Evolutionary conservation across 805 yeast species (phyloP), one percentile per base, ranked within the genome.

Genomic region (Candida fluviatilis): DNA sequence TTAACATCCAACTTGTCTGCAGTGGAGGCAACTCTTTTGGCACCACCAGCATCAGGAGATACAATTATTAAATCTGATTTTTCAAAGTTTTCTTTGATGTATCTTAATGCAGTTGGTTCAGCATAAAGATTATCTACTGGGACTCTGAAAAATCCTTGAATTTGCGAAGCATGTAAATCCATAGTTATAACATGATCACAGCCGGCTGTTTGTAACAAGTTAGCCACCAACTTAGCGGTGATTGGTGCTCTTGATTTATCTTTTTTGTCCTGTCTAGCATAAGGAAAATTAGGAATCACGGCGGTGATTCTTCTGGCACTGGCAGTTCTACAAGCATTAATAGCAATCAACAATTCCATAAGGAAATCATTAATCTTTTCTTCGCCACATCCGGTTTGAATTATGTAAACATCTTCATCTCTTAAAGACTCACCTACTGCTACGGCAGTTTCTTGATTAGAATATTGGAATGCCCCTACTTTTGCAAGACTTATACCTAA

Each of bases 21-120:
- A 47, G 85, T 66, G 7, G 84, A 81, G 7, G 93, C 93, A n/a
- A 86, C 93, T 64, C 95, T 75, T 57, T 85, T 85, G 41, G 93
- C 93, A 46, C 95, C 95, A 58, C 95, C 95, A 5, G 93, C 95
- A 64, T 85, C 95, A 4, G 95, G 95, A 1, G 93, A 85, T 13
- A 85, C 78, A 38, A 85, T 78, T 38, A 84, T 84, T n/a, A 86
- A 76, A 34, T 83, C 75, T 30, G 75, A 62, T 46, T 65, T 72
- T 48, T 74, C 73, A 36, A 78, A 66, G 38, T 75, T 71, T 47
- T 82, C 90, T 43, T 72, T 75, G 35, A 85, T 84, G 54, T 84
- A 84, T 52, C 84, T 71, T 29, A 85, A 80, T 24, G 84, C 90
- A 48, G 81, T 74, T 38, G 93, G 93, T 62, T 85, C 95, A 16